Percentiles rank a stretch among this genome's conserved stretches.
Conservation (phyloP, 2,329 filamentous ascomycete species). For the Penicillium sclerotiorum region DNA sequence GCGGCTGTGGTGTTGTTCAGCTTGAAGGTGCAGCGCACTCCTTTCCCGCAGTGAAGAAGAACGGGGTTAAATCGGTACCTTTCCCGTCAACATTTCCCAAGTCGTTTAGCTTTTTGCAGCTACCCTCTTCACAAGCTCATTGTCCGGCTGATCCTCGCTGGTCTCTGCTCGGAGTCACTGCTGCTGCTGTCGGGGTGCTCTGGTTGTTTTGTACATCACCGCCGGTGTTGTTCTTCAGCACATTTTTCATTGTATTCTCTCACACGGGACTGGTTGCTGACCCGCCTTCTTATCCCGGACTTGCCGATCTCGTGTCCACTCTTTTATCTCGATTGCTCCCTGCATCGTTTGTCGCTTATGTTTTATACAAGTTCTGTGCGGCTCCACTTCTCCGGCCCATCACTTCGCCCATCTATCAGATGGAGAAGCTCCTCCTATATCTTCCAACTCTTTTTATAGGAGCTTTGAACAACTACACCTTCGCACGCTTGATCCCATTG, state of each 20-base stretch:
- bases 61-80: slow-evolving; percentile 73
- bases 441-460: slow-evolving; percentile 89
- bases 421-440: slow-evolving; percentile 91
- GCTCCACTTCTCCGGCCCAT: slow-evolving; percentile 70
- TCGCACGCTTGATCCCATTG: slow-evolving; percentile 85
- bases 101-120: slow-evolving; percentile 74
- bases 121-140: slow-evolving; percentile 57
- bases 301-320: slow-evolving; percentile 73
- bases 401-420: slow-evolving; percentile 62
- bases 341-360: slow-evolving; percentile 82
- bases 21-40: slow-evolving; percentile 68
- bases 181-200: slow-evolving; percentile 74
- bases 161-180: slow-evolving; percentile 78
- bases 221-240: slow-evolving; percentile 78
- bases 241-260: slow-evolving; percentile 82
- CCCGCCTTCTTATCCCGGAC: slow-evolving; percentile 69
- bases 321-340: slow-evolving; percentile 82
- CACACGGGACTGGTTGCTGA: slow-evolving; percentile 90
- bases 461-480: slow-evolving; percentile 90
- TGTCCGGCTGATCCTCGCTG: slow-evolving; percentile 78
- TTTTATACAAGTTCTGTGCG: slow-evolving; percentile 83
- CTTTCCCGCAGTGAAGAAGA: slow-evolving; percentile 65
- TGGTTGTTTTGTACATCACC: slow-evolving; percentile 82
- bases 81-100: slow-evolving; percentile 92
- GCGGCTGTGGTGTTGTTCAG: slow-evolving; percentile 80